Base-by-base conservation (phyloP, 208 protist genomes). In the Leptomonas pyrrhocoris region DNA sequence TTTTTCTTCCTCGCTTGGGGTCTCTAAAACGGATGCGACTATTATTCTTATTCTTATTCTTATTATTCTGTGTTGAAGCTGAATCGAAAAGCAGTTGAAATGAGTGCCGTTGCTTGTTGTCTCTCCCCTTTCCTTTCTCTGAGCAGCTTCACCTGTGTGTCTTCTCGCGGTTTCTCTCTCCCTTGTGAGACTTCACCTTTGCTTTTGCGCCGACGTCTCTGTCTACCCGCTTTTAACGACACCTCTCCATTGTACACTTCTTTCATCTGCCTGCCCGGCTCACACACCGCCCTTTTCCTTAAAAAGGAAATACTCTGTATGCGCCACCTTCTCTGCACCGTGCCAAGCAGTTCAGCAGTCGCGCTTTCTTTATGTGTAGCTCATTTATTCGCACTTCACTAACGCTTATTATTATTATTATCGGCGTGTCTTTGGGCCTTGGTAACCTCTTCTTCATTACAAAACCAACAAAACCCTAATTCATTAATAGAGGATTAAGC, bases 201-300 rank as follows among this genome's bases (percentile, higher is more conserved):
- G 59, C 27, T 53, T 54, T 48, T n/a, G 18, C 30, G 53, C 23
- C 7, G 6, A 46, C 30, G 30, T 30, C 3, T 46, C 3, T 61
- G 34, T 61, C 6, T 46, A 23, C 28, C 12, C 21, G 30, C n/a
- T n/a, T n/a, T n/a, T n/a, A n/a, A n/a, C n/a, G n/a, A n/a, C n/a
- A n/a, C n/a, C n/a, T 27, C 51, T 60, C 6, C 53, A 25, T 70
- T 19, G 31, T 48, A 45, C 46, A 30, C 50, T n/a, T 43, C 40
- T 46, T 9, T 62, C 15, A 43, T 57, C 15, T 30, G 21, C 15
- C 57, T 65, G 25, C n/a, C n/a, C n/a, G n/a, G n/a, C n/a, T n/a
- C n/a, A n/a, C n/a, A n/a, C n/a, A n/a, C n/a, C n/a, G n/a, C n/a
- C n/a, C n/a, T 57, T 59, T 31, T 49, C 50, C 48, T 48, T 65